A percentile compares a stretch with the other conserved stretches of the same genome.
Conservation (phyloP, 1,284 basidiomycete species). For the Trichosporon sp. region DNA sequence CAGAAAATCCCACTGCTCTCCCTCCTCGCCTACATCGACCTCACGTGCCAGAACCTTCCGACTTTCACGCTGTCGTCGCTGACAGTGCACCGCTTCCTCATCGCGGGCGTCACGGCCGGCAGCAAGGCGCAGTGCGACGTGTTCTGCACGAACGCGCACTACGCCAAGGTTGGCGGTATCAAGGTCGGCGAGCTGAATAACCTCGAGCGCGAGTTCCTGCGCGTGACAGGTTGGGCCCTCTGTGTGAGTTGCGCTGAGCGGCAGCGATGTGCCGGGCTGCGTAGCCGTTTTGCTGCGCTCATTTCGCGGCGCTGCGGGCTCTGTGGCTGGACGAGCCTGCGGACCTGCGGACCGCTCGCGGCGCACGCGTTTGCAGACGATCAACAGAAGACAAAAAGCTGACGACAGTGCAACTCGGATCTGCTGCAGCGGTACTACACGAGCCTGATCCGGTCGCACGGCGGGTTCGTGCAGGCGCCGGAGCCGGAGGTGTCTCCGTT, state of each 20-base stretch:
- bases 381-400: slow-evolving; percentile 1
- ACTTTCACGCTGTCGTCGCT: slow-evolving; percentile 85
- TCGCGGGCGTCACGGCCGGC: slow-evolving; percentile 78
- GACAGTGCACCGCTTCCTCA: slow-evolving; percentile 92
- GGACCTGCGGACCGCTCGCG: background rate
- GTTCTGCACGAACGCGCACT: slow-evolving; percentile 86
- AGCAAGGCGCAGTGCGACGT: slow-evolving; percentile 88
- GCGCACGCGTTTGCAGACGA: background rate
- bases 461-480: slow-evolving; percentile 41
- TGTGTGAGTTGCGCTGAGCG: slow-evolving; percentile 62
- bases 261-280: background rate
- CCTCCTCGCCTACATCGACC: slow-evolving; percentile 88
- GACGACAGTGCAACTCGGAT: slow-evolving; percentile 46
- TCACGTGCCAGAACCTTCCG: slow-evolving; percentile 78
- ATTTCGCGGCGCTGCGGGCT: background rate
- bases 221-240: slow-evolving; percentile 83
- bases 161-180: slow-evolving; percentile 90
- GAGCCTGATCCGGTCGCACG: slow-evolving; percentile 49
- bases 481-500: slow-evolving; percentile 38
- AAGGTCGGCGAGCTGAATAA: slow-evolving; percentile 81
- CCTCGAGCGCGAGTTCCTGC: slow-evolving; percentile 85
- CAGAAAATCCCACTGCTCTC: slow-evolving; percentile 84
- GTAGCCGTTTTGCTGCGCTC: background rate
- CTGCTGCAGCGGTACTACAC: slow-evolving; percentile 50
- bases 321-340: too few species aligned